Conservation (phyloP, 202 grass and related monocot genomes). For the Carex sylvatica region DNA sequence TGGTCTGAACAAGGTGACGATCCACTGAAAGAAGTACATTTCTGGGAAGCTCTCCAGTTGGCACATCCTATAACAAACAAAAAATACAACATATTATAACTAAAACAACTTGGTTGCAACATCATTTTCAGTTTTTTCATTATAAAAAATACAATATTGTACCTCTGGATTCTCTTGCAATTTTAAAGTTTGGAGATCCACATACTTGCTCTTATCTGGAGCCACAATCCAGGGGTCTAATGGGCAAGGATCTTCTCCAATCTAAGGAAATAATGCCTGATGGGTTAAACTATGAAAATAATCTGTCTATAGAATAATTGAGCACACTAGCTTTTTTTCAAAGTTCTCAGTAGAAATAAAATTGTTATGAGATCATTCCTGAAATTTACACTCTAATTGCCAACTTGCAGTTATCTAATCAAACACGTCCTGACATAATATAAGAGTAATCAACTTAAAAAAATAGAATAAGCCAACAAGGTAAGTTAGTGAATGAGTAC, state of each 20-base stretch:
- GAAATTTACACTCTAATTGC: not conserved
- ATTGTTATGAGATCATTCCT: not conserved
- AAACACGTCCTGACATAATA: not conserved
- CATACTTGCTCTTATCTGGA: conserved; percentile 99
- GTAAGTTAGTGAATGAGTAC: conserved; percentile 28
- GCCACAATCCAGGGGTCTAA: conserved; percentile 90
- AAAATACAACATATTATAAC: not conserved
- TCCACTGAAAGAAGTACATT: conserved; percentile 87
- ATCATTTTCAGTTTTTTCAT: not conserved
- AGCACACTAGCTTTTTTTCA: not conserved
- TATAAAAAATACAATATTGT: not conserved
- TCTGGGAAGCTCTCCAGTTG: conserved; percentile 94
- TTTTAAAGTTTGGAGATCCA: conserved; percentile 90
- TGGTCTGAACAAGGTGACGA: conserved; percentile 92
- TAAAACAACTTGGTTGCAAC: not conserved
- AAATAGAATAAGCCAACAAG: not conserved
- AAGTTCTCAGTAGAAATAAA: not conserved
- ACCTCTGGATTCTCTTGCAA: conserved; percentile 99
- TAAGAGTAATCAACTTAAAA: not conserved
- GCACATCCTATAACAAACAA: conserved; percentile 67
- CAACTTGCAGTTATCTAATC: not conserved
- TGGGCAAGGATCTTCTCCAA: conserved; percentile 92
- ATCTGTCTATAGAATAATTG: not conserved
- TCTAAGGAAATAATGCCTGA: conserved; percentile 35
- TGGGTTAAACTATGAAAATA: not conserved